Evolutionary conservation across 2,329 filamentous ascomycete genomes (phyloP).

Genomic region (Colletotrichum aenigma): DNA sequence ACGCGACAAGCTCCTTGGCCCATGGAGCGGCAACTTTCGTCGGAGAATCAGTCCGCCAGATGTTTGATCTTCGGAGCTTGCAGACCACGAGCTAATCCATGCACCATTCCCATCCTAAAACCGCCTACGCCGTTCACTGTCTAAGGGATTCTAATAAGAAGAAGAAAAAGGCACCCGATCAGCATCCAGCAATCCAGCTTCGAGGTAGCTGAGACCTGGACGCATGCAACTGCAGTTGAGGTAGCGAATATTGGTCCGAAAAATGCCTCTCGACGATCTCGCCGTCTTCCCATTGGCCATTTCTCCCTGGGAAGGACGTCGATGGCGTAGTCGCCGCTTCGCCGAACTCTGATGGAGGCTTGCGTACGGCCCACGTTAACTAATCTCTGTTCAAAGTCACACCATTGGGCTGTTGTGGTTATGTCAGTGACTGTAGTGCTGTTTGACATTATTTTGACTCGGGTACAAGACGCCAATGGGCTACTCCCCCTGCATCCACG

Average conservation of each 20-base stretch:
- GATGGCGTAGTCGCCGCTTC: not conserved
- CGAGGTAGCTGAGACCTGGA: no score
- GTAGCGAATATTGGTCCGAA: not conserved
- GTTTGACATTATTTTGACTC: not conserved
- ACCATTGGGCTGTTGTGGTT: not conserved
- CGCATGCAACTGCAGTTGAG: not conserved
- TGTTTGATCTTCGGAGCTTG: rapidly evolving
- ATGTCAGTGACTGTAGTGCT: not conserved
- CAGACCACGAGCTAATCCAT: rapidly evolving
- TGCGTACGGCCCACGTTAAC: rapidly evolving
- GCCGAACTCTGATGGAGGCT: not conserved
- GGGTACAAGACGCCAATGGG: rapidly evolving
- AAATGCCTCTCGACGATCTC: no score
- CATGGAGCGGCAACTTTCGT: not conserved
- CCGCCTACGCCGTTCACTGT: no score
- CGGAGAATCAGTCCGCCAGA: not conserved
- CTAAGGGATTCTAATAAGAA: no score
- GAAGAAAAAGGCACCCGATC: no score
- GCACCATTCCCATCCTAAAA: not conserved
- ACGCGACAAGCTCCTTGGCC: not conserved
- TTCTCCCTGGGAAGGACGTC: not conserved
- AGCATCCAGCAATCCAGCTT: no score
- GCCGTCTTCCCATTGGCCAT: not conserved
- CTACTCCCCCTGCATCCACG: not conserved
- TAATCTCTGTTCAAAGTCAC: not conserved